phyloP scores from a whole-genome alignment of 208 protist genomes.

The Crithidia fasciculata region DNA sequence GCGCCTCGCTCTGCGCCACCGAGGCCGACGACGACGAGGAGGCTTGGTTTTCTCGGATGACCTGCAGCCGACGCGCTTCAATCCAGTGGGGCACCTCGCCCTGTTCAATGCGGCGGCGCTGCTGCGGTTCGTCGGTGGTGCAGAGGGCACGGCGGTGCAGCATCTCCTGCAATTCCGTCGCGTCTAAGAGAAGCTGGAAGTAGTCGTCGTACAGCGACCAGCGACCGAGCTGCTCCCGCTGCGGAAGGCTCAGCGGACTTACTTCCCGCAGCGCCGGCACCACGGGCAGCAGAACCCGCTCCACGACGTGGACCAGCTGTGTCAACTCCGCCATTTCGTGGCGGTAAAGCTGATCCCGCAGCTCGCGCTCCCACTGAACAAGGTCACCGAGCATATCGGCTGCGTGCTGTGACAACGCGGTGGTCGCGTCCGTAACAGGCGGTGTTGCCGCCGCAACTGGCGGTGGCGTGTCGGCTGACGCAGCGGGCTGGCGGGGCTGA shows the following conservation, averaged over 20 bases:
- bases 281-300: slow-evolving; percentile 11
- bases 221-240: slow-evolving; percentile 16
- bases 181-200: slow-evolving; percentile 13
- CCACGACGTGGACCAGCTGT: slow-evolving; percentile 14
- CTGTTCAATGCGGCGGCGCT: slow-evolving; percentile 15
- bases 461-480: background rate
- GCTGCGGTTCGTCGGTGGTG: slow-evolving; percentile 15
- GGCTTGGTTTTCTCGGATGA: slow-evolving; percentile 28
- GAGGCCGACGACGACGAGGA: background rate
- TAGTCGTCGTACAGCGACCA: slow-evolving; percentile 21
- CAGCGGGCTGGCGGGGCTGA: background rate
- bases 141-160: slow-evolving; percentile 28
- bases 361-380: slow-evolving; percentile 15
- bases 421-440: background rate
- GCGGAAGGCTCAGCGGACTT: background rate
- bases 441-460: background rate
- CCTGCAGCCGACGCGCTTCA: slow-evolving; percentile 26
- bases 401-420: background rate
- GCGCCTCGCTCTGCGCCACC: slow-evolving; percentile 18
- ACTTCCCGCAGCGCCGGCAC: slow-evolving; percentile 21
- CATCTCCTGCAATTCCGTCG: slow-evolving; percentile 26
- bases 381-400: slow-evolving; percentile 1
- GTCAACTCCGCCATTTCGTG: slow-evolving; percentile 27
- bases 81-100: slow-evolving; percentile 32
- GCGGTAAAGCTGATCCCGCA: slow-evolving; percentile 24